Evolutionary conservation across 768 basidiomycete species (phyloP), one percentile per base, ranked within the genome.

Genomic region (Lyophyllum shimeji): DNA sequence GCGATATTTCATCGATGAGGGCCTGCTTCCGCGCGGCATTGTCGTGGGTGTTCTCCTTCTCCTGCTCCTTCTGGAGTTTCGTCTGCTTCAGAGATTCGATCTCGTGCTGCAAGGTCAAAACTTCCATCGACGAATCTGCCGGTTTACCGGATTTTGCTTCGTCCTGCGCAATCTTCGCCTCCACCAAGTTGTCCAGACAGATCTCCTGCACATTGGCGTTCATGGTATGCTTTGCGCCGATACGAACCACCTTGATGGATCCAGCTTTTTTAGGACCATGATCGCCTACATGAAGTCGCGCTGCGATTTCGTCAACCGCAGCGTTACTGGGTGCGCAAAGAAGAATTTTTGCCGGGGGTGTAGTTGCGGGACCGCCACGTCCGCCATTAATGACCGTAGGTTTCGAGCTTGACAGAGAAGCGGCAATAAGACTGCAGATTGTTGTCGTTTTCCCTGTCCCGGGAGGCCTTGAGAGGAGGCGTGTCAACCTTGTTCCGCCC

Each of bases 381-480:
- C 82, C 72, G 48, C 86, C 79, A 20, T 79, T 63, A 9, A 82
- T 77, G 23, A 80, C 72, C 1, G 82, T 67, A 31, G 87, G 84
- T 5, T 83, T 67, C 20, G 89, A 86, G 37, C 76, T 79, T 2
- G 87, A 82, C 37, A 97, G 68, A 66, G 89, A 93, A 3, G 87
- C 83, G 40, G 91, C 86, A 6, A 97, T 89, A n/a, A 99, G 78
- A 20, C 93, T 94, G 62, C 93, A 93, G 59, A 99, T 98, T 1
- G 97, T 99, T 20, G 93, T 96, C 8, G 97, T 99, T 74, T 99
- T 99, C 12, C 97, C 97, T 0, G 97, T 99, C 52, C 97, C 97
- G 1, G 97, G 97, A 33, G 97, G 97, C 21, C 96, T 95, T 60
- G 20, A 24, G 48, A 18, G 37, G 24, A 51, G 40, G 24, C 15